Evolutionary conservation across 352 stramenopile genomes (phyloP).

Genomic region (Phytophthora boehmeriae): DNA sequence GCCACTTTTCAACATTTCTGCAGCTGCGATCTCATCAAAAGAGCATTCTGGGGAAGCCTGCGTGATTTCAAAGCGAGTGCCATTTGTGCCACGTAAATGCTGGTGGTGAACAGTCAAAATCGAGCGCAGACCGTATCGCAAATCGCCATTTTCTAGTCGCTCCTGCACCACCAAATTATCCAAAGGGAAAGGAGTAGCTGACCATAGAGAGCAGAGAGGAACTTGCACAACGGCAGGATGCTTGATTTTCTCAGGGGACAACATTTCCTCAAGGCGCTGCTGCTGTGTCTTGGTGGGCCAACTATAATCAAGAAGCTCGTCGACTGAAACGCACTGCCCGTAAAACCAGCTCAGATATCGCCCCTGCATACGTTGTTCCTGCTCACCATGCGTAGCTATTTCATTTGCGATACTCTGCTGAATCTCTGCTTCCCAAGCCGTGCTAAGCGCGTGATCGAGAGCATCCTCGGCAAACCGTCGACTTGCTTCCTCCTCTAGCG

Average conservation of each 20-base stretch:
- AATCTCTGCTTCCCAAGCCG: conserved; percentile 41
- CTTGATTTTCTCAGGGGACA: conserved; percentile 12
- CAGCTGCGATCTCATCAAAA: conserved; percentile 18
- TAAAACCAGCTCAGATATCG: conserved; percentile 76
- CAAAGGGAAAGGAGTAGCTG: conserved; percentile 39
- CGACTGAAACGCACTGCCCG: conserved; percentile 50
- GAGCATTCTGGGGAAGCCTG: conserved; percentile 22
- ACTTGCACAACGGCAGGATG: conserved; percentile 1
- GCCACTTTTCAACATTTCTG: conserved; percentile 12
- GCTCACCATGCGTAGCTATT: conserved; percentile 22
- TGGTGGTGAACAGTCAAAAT: conserved; percentile 64
- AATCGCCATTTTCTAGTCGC: conserved; percentile 45
- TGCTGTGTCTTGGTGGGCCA: conserved; percentile 53
- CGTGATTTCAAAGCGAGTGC: conserved; percentile 28
- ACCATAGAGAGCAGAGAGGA: conserved; percentile 1
- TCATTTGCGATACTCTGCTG: conserved; percentile 15
- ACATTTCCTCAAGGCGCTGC: conserved; percentile 8
- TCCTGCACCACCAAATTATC: conserved; percentile 62
- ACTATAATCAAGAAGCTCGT: conserved; percentile 58
- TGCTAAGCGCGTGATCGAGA: conserved; percentile 34
- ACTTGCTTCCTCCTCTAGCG: conserved; percentile 42
- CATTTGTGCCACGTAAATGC: conserved; percentile 18
- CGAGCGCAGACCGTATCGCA: conserved; percentile 48
- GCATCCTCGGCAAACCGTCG: conserved; percentile 35
- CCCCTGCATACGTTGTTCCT: conserved; percentile 48